Percentiles rank a stretch among this genome's conserved stretches.
phyloP scores from a whole-genome alignment of 129 eudicot genomes.

The Heracleum sosnowskyi region DNA sequence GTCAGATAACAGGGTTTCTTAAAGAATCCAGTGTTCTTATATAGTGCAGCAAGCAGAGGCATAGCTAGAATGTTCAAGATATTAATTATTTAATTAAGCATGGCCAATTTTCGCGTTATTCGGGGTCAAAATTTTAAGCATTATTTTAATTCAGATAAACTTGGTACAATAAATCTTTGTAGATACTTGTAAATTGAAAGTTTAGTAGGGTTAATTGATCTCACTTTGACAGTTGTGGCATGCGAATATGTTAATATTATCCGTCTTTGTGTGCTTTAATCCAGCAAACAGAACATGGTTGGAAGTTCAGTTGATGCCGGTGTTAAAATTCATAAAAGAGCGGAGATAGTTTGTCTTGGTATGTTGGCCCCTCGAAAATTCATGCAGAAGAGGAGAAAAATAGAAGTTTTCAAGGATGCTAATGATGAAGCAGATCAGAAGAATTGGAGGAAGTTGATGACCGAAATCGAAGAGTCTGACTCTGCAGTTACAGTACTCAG shows the following conservation, averaged over 20 bases:
- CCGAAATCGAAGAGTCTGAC: conserved; percentile 73
- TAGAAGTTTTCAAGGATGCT: conserved; percentile 67
- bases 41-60: not conserved
- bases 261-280: conserved; percentile 10
- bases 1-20: not conserved
- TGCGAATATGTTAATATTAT: conserved; percentile 1
- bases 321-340: conserved; percentile 43
- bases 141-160: not conserved
- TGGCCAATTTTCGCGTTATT: not conserved
- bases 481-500: conserved; percentile 73
- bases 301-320: conserved; percentile 30
- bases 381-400: conserved; percentile 78
- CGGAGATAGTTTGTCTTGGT: conserved; percentile 58
- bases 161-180: not conserved
- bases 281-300: conserved; percentile 45
- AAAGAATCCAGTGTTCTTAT: not conserved
- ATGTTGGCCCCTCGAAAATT: conserved; percentile 93
- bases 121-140: not conserved
- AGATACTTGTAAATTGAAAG: not conserved
- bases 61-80: not conserved
- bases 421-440: conserved; percentile 85
- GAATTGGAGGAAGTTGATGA: conserved; percentile 83
- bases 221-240: not conserved
- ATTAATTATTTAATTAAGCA: not conserved
- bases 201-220: not conserved